Evolutionary conservation across 495 filamentous ascomycete species (phyloP).

Genomic region (Penicillium bovifimosum): DNA sequence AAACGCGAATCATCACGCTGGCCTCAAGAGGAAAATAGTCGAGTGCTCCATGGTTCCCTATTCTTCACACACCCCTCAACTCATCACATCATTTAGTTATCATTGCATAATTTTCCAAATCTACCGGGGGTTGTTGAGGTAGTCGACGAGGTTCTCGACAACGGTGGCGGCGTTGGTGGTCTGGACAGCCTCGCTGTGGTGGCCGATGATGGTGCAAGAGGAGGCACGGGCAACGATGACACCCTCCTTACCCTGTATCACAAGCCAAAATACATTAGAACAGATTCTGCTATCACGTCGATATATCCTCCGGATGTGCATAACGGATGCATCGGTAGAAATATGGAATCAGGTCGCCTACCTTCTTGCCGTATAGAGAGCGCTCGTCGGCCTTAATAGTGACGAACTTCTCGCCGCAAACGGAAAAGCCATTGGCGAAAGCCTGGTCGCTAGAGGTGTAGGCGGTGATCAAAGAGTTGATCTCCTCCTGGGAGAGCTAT

Average conservation of each 20-base stretch:
- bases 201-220: constrained; percentile 79
- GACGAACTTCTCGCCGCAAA: constrained; percentile 69
- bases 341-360: constrained; percentile 31
- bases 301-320: neutral
- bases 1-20: neutral
- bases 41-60: constrained; percentile 24
- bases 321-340: neutral
- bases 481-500: constrained; percentile 38
- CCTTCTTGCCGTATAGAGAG: constrained; percentile 82
- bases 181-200: constrained; percentile 67
- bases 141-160: constrained; percentile 40
- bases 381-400: constrained; percentile 65
- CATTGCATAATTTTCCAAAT: constrained; percentile 2
- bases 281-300: neutral
- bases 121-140: constrained; percentile 38
- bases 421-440: constrained; percentile 53
- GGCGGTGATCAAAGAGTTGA: constrained; percentile 29
- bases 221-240: constrained; percentile 73
- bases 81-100: constrained; percentile 16
- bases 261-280: neutral
- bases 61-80: constrained; percentile 21
- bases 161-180: constrained; percentile 43
- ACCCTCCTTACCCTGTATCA: constrained; percentile 69
- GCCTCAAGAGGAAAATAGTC: constrained; percentile 6
- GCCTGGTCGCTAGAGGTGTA: constrained; percentile 28